Conservation (phyloP, 768 basidiomycete genomes). For the Kwoniella sp. region DNA sequence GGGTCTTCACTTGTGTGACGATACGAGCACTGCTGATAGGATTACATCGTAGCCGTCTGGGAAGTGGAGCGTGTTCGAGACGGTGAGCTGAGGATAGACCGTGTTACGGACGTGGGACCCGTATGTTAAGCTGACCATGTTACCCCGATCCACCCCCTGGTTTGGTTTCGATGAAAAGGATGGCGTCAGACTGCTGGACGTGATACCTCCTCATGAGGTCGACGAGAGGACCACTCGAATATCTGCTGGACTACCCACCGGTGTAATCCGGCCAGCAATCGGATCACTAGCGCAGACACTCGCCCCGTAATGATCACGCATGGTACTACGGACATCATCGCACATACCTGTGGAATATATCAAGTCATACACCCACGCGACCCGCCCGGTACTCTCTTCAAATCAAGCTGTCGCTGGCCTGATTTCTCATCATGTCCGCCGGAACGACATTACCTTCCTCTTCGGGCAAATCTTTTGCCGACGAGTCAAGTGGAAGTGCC, state of each 20-base stretch:
- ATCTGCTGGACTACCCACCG: slow-evolving; percentile 36
- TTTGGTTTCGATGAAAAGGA: slow-evolving; percentile 24
- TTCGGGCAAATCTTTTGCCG: background rate
- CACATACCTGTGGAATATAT: too few species aligned
- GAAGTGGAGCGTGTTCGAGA: slow-evolving; percentile 45
- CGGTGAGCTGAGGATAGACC: slow-evolving; percentile 40
- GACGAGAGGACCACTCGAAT: slow-evolving; percentile 39
- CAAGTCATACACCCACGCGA: too few species aligned
- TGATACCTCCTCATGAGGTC: slow-evolving; percentile 38
- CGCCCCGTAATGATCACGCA: slow-evolving; percentile 16
- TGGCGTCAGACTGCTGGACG: slow-evolving; percentile 34
- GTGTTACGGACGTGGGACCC: too few species aligned
- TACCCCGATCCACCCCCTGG: too few species aligned
- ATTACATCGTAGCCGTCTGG: slow-evolving; percentile 26
- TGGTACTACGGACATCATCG: too few species aligned
- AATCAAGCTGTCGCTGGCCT: too few species aligned
- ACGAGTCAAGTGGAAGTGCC: too few species aligned
- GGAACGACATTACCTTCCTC: background rate
- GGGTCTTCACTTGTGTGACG: background rate
- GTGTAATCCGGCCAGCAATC: slow-evolving; percentile 25
- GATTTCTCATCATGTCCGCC: too few species aligned
- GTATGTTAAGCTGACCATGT: too few species aligned
- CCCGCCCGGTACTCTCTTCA: too few species aligned
- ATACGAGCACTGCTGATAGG: background rate
- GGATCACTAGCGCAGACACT: slow-evolving; percentile 36